A percentile compares a stretch with the other conserved stretches of the same genome.
Evolutionary conservation across 1,139 yeast species (phyloP).

Genomic region (Trichomonascaceae sp.): DNA sequence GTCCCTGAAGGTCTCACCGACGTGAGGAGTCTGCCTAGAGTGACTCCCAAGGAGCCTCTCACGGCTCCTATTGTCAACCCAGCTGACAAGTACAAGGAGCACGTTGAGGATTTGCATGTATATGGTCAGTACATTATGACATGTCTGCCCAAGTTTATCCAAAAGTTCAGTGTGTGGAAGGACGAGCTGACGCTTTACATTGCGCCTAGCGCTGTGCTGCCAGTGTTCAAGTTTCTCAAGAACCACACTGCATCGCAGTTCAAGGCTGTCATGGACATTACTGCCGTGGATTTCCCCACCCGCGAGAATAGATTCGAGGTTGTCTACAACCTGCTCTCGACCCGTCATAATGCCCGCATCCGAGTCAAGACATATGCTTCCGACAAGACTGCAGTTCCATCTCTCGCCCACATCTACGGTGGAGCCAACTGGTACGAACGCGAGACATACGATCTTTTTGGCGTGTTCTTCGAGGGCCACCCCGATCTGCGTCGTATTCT

Average conservation of each 20-base stretch:
- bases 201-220: slow-evolving; percentile 64
- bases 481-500: slow-evolving; percentile 83
- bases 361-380: slow-evolving; percentile 83
- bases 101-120: slow-evolving; percentile 63
- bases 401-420: slow-evolving; percentile 52
- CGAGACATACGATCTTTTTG: slow-evolving; percentile 77
- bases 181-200: slow-evolving; percentile 70
- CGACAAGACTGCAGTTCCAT: slow-evolving; percentile 73
- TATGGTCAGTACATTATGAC: slow-evolving; percentile 73
- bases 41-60: slow-evolving; percentile 24
- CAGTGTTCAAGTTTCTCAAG: slow-evolving; percentile 55
- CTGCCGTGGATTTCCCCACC: slow-evolving; percentile 80
- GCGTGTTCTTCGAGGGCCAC: slow-evolving; percentile 77
- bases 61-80: slow-evolving; percentile 62
- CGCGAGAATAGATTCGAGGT: slow-evolving; percentile 80
- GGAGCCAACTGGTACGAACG: slow-evolving; percentile 90
- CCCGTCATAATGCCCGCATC: slow-evolving; percentile 76
- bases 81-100: slow-evolving; percentile 59
- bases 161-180: slow-evolving; percentile 82
- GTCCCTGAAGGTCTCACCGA: slow-evolving; percentile 24
- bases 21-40: slow-evolving; percentile 23
- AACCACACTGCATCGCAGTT: slow-evolving; percentile 75
- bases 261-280: slow-evolving; percentile 66
- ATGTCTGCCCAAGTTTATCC: slow-evolving; percentile 69
- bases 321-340: slow-evolving; percentile 69